Evolutionary conservation across 176 grass and related monocot species (phyloP), one percentile per base, ranked within the genome.

Genomic region (maize (Zea mays)): DNA sequence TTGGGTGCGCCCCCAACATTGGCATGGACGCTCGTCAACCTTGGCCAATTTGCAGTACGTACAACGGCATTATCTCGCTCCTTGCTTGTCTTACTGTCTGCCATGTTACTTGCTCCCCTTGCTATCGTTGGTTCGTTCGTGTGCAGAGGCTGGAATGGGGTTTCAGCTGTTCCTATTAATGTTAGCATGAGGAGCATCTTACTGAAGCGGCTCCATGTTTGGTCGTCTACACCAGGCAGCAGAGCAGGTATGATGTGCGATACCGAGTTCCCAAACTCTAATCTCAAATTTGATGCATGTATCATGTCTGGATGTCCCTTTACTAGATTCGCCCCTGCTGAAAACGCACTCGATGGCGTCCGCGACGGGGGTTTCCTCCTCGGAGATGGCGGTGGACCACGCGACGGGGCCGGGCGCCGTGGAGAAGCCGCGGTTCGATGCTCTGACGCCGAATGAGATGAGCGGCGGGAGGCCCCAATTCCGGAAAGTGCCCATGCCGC

Each of bases 371-470:
- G 17, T 3, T 17, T 72, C 67, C 41, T 68, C 66, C n/a, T 21
- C 6, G 45, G 27, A 16, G 37, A 77, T 76, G 81, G 66, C 62
- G 11, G 71, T 75, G 51, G 13, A 82, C 71, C 11, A 50, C 1
- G 4, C 68, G 4, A 43, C 68, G 68, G 68, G 11, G 6, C 45
- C 68, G 20, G 45, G 6, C 13, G 6, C 45, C 68, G 68, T 52
- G 4, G 68, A 84, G 77, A 77, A 43, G 42, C 93, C 89, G 41
- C 81, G 3, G 11, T 96, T 96, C 55, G 68, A 50, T 35, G 45
- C 68, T 61, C 55, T 92, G 93, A 89, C 78, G 76, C 89, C 86
- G 81, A 85, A 84, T 64, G 93, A 96, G 81, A 96, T 92, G 93
- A 80, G 78, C 27, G 86, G 88, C 38, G 82, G 89, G 50, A 91